These are phyloP conservation scores for Sclerospora graminicola DNA, from an alignment of 352 stramenopile genomes.

Conservation along the genomic window DNA sequence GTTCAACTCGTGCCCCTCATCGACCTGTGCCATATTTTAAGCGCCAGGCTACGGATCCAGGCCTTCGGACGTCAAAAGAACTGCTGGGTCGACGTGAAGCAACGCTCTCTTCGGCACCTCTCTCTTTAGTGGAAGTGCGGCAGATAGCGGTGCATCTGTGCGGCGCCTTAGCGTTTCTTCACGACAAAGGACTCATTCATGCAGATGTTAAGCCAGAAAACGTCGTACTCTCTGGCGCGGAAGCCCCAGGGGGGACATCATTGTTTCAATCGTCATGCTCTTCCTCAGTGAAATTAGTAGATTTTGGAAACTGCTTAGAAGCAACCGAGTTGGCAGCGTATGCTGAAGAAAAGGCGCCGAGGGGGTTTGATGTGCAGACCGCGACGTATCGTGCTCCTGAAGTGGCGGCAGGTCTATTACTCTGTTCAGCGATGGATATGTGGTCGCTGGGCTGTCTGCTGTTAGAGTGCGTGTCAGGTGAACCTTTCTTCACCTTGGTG, in stretches of 20 bases:
- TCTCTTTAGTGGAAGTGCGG: slow-evolving; percentile 31
- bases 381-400: slow-evolving; percentile 63
- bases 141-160: slow-evolving; percentile 57
- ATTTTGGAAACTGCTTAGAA: slow-evolving; percentile 74
- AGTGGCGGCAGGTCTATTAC: slow-evolving; percentile 44
- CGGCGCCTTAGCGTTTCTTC: slow-evolving; percentile 48
- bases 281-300: slow-evolving; percentile 48
- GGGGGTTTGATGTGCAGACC: slow-evolving; percentile 63
- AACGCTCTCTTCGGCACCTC: too few species aligned
- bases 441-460: slow-evolving; percentile 72
- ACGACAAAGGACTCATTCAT: slow-evolving; percentile 53
- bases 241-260: slow-evolving; percentile 9
- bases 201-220: slow-evolving; percentile 76
- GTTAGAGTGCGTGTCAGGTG: slow-evolving; percentile 44
- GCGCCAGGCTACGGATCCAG: too few species aligned
- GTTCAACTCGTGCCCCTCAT: slow-evolving; percentile 1
- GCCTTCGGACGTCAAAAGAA: too few species aligned
- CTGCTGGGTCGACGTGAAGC: too few species aligned
- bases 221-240: slow-evolving; percentile 24
- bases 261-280: slow-evolving; percentile 1
- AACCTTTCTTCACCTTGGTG: slow-evolving; percentile 40
- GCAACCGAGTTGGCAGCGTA: slow-evolving; percentile 26
- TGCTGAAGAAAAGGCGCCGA: slow-evolving; percentile 14
- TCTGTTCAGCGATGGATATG: slow-evolving; percentile 61
- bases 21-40: too few species aligned